Percentiles rank a stretch among this genome's conserved stretches.
These are phyloP conservation scores for Trichoderma gracile DNA, from an alignment of 2,329 filamentous ascomycete genomes.

Conservation along the genomic window DNA sequence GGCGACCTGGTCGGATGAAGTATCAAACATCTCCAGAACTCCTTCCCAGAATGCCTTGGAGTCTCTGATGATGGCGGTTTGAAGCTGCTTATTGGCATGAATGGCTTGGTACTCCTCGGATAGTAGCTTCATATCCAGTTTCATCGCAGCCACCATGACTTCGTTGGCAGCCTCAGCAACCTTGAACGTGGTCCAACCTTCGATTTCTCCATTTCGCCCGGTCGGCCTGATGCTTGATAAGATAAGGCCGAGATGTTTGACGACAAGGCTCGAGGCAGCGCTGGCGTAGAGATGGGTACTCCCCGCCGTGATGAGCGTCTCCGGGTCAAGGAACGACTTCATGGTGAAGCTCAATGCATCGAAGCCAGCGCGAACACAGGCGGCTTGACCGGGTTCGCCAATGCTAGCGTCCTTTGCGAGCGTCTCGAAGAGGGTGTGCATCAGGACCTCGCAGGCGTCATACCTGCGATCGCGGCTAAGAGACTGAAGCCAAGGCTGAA, in stretches of 20 bases:
- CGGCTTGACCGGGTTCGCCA: slow-evolving; percentile 58
- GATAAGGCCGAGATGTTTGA: slow-evolving; percentile 63
- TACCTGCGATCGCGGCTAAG: slow-evolving; percentile 74
- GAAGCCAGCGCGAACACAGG: slow-evolving; percentile 66
- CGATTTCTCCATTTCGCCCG: slow-evolving; percentile 22
- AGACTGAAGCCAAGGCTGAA: slow-evolving; percentile 74
- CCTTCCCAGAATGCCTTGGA: slow-evolving; percentile 52
- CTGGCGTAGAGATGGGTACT: slow-evolving; percentile 64
- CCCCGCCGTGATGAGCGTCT: slow-evolving; percentile 47
- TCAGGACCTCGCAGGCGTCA: slow-evolving; percentile 76
- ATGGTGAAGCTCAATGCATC: slow-evolving; percentile 59
- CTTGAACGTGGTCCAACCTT: slow-evolving; percentile 45
- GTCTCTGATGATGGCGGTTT: slow-evolving; percentile 66
- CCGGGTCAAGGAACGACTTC: slow-evolving; percentile 54
- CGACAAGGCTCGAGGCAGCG: slow-evolving; percentile 64
- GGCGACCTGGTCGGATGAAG: slow-evolving; percentile 67
- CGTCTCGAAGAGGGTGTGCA: slow-evolving; percentile 70
- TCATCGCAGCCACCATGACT: slow-evolving; percentile 56
- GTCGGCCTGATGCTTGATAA: slow-evolving; percentile 40
- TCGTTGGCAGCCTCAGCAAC: slow-evolving; percentile 48
- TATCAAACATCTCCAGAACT: slow-evolving; percentile 71
- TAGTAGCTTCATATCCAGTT: slow-evolving; percentile 47
- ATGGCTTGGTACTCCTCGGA: slow-evolving; percentile 57
- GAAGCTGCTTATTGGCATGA: slow-evolving; percentile 59
- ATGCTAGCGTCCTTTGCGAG: slow-evolving; percentile 57